phyloP scores from a whole-genome alignment of 2,329 filamentous ascomycete genomes.

The Beauveria caledonica region DNA sequence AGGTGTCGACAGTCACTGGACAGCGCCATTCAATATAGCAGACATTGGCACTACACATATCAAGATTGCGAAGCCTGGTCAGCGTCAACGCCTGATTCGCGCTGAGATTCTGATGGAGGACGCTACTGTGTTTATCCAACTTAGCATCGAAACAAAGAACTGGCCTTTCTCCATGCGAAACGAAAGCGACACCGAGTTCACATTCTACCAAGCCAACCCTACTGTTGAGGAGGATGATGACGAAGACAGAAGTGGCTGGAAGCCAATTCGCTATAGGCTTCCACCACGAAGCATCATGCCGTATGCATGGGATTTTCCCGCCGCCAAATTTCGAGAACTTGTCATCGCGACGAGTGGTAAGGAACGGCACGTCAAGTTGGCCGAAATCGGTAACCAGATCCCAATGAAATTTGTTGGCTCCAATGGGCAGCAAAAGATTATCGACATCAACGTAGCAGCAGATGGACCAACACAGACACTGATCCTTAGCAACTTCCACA shows the following conservation, averaged over 20 bases:
- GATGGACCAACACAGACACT: constrained; percentile 93
- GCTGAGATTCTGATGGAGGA: constrained; percentile 88
- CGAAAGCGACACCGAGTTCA: constrained; percentile 92
- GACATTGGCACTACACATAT: constrained; percentile 88
- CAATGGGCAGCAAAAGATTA: constrained; percentile 69
- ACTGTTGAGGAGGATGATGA: constrained; percentile 85
- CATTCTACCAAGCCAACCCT: constrained; percentile 92
- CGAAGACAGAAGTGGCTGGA: constrained; percentile 80
- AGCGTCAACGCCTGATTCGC: constrained; percentile 79
- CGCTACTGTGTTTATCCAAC: constrained; percentile 85
- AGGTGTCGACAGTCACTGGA: constrained; percentile 94
- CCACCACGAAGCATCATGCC: constrained; percentile 97
- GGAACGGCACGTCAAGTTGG: constrained; percentile 86
- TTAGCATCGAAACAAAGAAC: constrained; percentile 84
- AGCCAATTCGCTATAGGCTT: constrained; percentile 82
- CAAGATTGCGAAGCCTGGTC: constrained; percentile 84
- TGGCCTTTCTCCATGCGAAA: constrained; percentile 99
- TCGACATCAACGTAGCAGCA: constrained; percentile 93
- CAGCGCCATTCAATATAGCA: constrained; percentile 93
- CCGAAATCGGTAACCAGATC: constrained; percentile 92
- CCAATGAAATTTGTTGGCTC: constrained; percentile 79
- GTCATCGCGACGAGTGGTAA: constrained; percentile 49
- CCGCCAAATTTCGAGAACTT: constrained; percentile 91
- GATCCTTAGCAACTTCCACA: constrained; percentile 88
- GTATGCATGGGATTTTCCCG: constrained; percentile 98